A percentile compares a stretch with the other conserved stretches of the same genome.
These are phyloP conservation scores for Rhododendron kiyosumense DNA, from an alignment of 148 eudicot species.

Conservation along the genomic window DNA sequence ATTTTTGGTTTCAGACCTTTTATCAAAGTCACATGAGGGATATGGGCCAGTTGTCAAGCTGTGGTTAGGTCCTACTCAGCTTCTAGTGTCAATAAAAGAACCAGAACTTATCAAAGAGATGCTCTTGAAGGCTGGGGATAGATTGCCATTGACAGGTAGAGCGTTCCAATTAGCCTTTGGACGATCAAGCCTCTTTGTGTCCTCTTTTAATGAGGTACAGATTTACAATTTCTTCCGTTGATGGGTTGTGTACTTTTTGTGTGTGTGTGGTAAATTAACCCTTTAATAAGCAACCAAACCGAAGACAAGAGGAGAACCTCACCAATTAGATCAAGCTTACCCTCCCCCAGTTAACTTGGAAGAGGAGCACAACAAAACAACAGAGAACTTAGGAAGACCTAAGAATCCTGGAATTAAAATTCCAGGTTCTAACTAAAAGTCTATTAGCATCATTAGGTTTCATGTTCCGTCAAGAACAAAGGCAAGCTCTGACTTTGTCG, in stretches of 20 bases:
- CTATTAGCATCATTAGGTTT: too few species aligned
- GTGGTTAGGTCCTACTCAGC: conserved; percentile 53
- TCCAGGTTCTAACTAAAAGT: too few species aligned
- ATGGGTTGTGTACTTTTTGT: neutral
- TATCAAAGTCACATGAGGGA: conserved; percentile 34
- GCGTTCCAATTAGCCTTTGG: conserved; percentile 47
- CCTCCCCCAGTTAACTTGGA: too few species aligned
- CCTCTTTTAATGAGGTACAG: conserved; percentile 45
- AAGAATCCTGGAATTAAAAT: too few species aligned
- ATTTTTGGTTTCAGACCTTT: conserved; percentile 32
- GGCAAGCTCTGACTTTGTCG: too few species aligned
- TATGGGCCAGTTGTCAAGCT: conserved; percentile 46
- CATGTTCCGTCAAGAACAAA: too few species aligned
- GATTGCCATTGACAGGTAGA: conserved; percentile 48
- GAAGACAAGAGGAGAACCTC: too few species aligned
- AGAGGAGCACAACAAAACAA: too few species aligned
- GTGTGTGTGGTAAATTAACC: too few species aligned
- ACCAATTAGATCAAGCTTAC: too few species aligned
- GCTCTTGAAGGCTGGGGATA: conserved; percentile 49
- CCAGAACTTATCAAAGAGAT: conserved; percentile 36
- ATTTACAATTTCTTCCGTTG: neutral
- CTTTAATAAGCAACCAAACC: too few species aligned
- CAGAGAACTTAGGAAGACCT: too few species aligned
- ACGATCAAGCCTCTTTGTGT: conserved; percentile 44
- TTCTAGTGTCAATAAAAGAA: conserved; percentile 46